A percentile compares a stretch with the other conserved stretches of the same genome.
Evolutionary conservation across 805 yeast species (phyloP).

Genomic region (Suhomyces sp.): DNA sequence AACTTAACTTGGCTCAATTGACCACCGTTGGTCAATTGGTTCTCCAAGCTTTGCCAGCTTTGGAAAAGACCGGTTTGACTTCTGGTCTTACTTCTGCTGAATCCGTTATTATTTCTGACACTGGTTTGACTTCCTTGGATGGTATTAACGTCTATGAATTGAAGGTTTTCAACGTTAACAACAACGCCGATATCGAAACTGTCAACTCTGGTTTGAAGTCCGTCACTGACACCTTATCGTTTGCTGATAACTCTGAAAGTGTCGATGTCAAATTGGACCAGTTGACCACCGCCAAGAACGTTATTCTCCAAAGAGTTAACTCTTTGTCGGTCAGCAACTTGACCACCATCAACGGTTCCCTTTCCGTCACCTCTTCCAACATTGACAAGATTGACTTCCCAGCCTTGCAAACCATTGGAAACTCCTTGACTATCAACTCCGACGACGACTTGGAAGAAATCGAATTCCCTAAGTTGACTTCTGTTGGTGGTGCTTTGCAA

Average conservation of each 20-base stretch:
- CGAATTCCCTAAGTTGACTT: constrained; percentile 65
- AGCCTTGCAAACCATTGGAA: constrained; percentile 65
- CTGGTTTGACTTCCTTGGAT: constrained; percentile 62
- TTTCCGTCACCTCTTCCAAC: constrained; percentile 75
- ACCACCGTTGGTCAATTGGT: constrained; percentile 76
- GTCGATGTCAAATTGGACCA: constrained; percentile 67
- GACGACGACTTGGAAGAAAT: constrained; percentile 70
- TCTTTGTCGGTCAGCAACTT: constrained; percentile 69
- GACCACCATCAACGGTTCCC: constrained; percentile 71
- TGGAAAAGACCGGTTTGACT: constrained; percentile 62
- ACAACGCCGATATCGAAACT: constrained; percentile 75
- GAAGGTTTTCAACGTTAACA: constrained; percentile 74
- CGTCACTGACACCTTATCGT: constrained; percentile 70
- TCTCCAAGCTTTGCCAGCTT: constrained; percentile 85
- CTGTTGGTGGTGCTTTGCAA: constrained; percentile 91
- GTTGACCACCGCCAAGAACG: constrained; percentile 82
- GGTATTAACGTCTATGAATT: constrained; percentile 56
- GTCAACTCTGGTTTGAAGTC: constrained; percentile 69
- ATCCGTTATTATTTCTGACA: constrained; percentile 68
- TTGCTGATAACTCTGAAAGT: constrained; percentile 81
- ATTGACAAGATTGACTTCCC: constrained; percentile 54
- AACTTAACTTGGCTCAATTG: constrained; percentile 74
- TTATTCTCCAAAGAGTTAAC: constrained; percentile 77
- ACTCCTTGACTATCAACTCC: constrained; percentile 69
- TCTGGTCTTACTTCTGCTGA: constrained; percentile 71